A percentile compares a stretch with the other conserved stretches of the same genome.
Evolutionary conservation across 495 filamentous ascomycete genomes (phyloP).

Genomic region (Daldinia grandis): DNA sequence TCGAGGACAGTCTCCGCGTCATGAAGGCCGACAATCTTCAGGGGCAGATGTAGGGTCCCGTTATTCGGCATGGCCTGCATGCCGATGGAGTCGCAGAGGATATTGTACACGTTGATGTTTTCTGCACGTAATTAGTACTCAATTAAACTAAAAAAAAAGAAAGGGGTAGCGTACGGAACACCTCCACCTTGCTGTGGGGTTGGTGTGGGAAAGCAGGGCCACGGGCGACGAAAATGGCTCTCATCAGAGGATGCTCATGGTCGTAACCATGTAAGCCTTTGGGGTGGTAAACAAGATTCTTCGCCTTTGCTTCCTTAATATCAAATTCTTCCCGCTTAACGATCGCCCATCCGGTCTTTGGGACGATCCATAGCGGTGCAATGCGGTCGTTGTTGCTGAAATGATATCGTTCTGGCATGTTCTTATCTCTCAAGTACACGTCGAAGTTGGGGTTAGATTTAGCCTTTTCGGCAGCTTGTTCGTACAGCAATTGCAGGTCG

Average conservation of each 20-base stretch:
- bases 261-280: constrained; percentile 90
- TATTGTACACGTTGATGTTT: constrained; percentile 96
- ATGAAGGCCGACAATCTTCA: constrained; percentile 75
- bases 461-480: constrained; percentile 58
- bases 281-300: constrained; percentile 73
- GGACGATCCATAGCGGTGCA: constrained; percentile 90
- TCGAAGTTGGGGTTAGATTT: constrained; percentile 73
- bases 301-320: constrained; percentile 66
- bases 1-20: constrained; percentile 45
- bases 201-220: constrained; percentile 88
- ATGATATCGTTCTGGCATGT: constrained; percentile 91
- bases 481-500: constrained; percentile 64
- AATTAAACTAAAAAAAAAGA: background rate
- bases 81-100: constrained; percentile 85
- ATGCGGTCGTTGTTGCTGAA: constrained; percentile 87
- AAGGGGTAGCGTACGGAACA: constrained; percentile 76
- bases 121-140: constrained; percentile 58
- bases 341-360: constrained; percentile 88
- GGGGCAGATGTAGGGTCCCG: constrained; percentile 82
- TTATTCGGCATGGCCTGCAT: constrained; percentile 77
- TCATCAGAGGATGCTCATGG: constrained; percentile 87
- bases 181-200: constrained; percentile 78
- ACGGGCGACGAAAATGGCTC: constrained; percentile 87
- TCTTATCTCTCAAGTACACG: constrained; percentile 78
- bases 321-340: constrained; percentile 82